These are phyloP conservation scores for Talaromyces sp. DNA, from an alignment of 2,329 filamentous ascomycete species.

Conservation along the genomic window DNA sequence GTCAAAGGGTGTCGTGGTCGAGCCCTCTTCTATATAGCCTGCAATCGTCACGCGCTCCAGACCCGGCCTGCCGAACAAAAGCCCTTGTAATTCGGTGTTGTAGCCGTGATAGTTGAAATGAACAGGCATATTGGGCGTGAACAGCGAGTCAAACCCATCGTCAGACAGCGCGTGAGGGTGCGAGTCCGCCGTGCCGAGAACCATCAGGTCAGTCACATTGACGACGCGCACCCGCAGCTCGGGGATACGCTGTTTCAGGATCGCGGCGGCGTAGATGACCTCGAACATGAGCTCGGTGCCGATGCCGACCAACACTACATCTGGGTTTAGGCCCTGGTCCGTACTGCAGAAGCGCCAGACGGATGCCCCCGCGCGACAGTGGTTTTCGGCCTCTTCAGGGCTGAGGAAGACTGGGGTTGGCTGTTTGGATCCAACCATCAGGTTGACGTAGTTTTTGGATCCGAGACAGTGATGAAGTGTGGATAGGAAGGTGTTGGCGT, in stretches of 20 bases:
- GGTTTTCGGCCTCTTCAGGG: conserved; percentile 54
- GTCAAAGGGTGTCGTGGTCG: conserved; percentile 63
- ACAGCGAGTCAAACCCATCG: conserved; percentile 51
- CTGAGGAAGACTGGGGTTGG: conserved; percentile 58
- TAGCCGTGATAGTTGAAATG: conserved; percentile 68
- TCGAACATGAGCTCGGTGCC: conserved; percentile 64
- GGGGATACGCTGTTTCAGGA: conserved; percentile 49
- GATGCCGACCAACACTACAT: conserved; percentile 60
- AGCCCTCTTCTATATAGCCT: conserved; percentile 61
- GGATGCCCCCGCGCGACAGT: conserved; percentile 56
- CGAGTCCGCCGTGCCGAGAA: conserved; percentile 49
- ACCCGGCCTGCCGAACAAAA: conserved; percentile 55
- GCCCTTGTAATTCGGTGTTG: conserved; percentile 53
- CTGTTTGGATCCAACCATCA: conserved; percentile 65
- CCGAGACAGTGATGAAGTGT: conserved; percentile 58
- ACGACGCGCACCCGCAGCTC: conserved; percentile 55
- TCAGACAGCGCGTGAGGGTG: conserved; percentile 56
- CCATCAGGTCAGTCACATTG: conserved; percentile 64
- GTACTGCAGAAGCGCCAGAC: conserved; percentile 60
- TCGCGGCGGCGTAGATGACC: conserved; percentile 55
- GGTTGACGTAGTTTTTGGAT: conserved; percentile 61
- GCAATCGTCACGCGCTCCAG: conserved; percentile 51
- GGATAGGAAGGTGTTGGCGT: conserved; percentile 64
- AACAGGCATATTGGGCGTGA: conserved; percentile 52
- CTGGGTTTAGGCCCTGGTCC: conserved; percentile 51